Evolutionary conservation across 805 yeast species (phyloP), one percentile per base, ranked within the genome.

Genomic region (Torulaspora microellipsoides): DNA sequence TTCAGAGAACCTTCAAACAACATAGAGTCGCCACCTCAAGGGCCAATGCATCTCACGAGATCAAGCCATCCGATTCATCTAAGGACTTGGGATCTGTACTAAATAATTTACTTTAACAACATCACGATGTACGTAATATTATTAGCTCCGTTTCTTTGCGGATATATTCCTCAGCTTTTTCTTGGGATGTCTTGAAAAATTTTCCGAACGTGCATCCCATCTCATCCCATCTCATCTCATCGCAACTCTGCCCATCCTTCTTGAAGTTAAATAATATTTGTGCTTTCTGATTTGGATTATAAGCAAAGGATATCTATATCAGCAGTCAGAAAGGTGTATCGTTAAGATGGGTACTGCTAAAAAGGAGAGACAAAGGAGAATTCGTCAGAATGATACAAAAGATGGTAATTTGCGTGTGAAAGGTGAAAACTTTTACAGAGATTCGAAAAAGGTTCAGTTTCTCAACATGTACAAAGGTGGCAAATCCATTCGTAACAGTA

Each of bases 351-450:
- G 97, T 62, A 83, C 89, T 25, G 90, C 79, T 44, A 91, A 91
- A 73, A 93, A 89, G 59, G 99, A 91, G 67, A 85, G 85, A 65
- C 76, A 75, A 58, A 83, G 99, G 71, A 79, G 96, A 62, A 74
- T 75, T 45, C 84, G 95, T 60, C 86, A 89, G 63, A 83, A 83
- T 42, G 86, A 83, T 56, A 73, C 80, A 54, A 77, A 87, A 59
- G 95, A 86, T 66, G 96, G 96, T 25, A 91, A 91, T 58, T 76
- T 93, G 45, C 81, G 95, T 49, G 95, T 87, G 40, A 91, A 91
- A 65, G 99, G 99, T 60, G 99, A 91, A 68, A 91, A 91, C 72
- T 91, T 91, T 68, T 91, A 91, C 71, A 72, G 88, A 58, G 97
- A 90, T 78, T 91, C 95, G 42, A 88, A 89, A 62, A 86, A 86